Evolutionary conservation across 2,329 filamentous ascomycete genomes (phyloP).

Genomic region (Penicillium italicum): DNA sequence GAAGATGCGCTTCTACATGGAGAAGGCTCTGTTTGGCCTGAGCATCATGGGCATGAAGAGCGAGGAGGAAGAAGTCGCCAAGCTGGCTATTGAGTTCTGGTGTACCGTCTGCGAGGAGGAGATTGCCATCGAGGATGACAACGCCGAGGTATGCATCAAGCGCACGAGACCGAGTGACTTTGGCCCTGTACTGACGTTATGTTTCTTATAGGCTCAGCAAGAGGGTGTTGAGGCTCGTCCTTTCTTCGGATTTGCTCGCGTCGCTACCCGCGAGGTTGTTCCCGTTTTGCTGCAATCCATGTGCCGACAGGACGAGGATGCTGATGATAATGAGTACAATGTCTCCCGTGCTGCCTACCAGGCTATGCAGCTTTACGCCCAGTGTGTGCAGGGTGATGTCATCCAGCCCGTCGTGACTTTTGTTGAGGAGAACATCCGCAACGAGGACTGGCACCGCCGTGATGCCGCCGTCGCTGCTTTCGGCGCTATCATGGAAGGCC

Average conservation of each 20-base stretch:
- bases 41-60: conserved; percentile 99
- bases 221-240: conserved; percentile 82
- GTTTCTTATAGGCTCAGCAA: conserved; percentile 49
- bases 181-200: background rate
- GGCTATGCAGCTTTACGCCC: conserved; percentile 90
- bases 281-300: conserved; percentile 84
- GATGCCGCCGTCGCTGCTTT: conserved; percentile 97
- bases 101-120: conserved; percentile 99
- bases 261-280: conserved; percentile 90
- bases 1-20: conserved; percentile 99
- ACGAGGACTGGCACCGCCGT: conserved; percentile 89
- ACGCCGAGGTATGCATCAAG: conserved; percentile 61
- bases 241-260: conserved; percentile 92
- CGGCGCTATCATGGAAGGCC: conserved; percentile 97
- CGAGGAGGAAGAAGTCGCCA: conserved; percentile 94
- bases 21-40: conserved; percentile 95
- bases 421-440: conserved; percentile 84
- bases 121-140: conserved; percentile 96
- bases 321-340: conserved; percentile 96
- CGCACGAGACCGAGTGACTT: background rate
- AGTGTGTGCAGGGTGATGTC: conserved; percentile 80
- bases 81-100: conserved; percentile 98
- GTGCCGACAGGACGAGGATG: conserved; percentile 97
- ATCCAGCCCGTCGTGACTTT: conserved; percentile 84
- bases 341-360: conserved; percentile 92